Evolutionary conservation across 2,329 filamentous ascomycete species (phyloP).

Genomic region (Malbranchea zuffiana): DNA sequence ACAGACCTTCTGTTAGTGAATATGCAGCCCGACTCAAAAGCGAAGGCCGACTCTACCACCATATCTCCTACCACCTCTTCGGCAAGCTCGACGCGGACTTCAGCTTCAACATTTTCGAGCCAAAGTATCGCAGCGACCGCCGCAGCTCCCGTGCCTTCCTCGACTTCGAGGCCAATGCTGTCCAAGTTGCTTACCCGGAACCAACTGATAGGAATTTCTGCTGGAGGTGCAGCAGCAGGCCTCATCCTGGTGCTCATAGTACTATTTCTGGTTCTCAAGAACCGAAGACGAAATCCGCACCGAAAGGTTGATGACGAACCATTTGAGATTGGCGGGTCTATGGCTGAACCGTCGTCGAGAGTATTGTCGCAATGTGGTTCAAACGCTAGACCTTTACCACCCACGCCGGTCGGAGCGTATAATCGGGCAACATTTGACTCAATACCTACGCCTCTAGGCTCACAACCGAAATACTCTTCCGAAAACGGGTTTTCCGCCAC

Average conservation of each 20-base stretch:
- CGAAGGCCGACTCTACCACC: neutral
- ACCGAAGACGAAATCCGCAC: slow-evolving; percentile 20
- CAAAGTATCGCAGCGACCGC: neutral
- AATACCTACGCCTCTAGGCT: too few species aligned
- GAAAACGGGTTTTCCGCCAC: too few species aligned
- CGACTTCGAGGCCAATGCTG: slow-evolving; percentile 3
- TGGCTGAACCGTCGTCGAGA: slow-evolving; percentile 25
- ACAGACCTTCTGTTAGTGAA: too few species aligned
- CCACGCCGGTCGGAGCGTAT: slow-evolving; percentile 13
- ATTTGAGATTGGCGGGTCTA: slow-evolving; percentile 32
- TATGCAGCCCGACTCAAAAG: too few species aligned
- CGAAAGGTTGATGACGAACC: slow-evolving; percentile 18
- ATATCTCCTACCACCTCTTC: slow-evolving; percentile 1
- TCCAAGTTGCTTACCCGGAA: slow-evolving; percentile 2
- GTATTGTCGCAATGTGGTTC: slow-evolving; percentile 15
- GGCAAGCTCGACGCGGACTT: neutral
- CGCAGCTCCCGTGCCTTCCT: neutral
- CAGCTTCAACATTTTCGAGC: too few species aligned
- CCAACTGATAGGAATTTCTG: slow-evolving; percentile 46
- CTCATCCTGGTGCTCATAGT: slow-evolving; percentile 38
- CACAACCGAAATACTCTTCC: too few species aligned
- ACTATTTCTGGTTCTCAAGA: slow-evolving; percentile 23
- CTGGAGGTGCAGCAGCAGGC: slow-evolving; percentile 43
- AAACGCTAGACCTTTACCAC: slow-evolving; percentile 1
- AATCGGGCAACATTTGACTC: slow-evolving; percentile 10